Evolutionary conservation across 768 basidiomycete species (phyloP).

Genomic region (Strobilomyces echinocephalus): DNA sequence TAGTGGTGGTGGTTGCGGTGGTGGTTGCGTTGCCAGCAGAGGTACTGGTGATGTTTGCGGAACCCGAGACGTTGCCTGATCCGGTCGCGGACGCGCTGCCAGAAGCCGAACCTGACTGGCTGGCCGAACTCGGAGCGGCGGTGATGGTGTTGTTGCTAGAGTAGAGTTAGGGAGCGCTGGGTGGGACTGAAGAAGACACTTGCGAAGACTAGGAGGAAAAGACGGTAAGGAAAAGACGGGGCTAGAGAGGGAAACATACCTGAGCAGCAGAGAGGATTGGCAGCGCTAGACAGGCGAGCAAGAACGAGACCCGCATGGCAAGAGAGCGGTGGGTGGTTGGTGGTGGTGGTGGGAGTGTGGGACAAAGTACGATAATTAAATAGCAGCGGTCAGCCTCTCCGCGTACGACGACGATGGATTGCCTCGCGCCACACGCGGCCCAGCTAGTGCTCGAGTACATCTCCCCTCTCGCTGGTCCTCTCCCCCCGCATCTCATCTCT

Average conservation of each 20-base stretch:
- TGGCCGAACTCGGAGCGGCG: slow-evolving; percentile 39
- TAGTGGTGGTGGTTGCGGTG: slow-evolving; percentile 11
- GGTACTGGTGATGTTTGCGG: slow-evolving; percentile 14
- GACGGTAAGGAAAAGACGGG: not conserved
- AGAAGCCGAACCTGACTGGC: slow-evolving; percentile 18
- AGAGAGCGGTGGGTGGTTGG: not conserved
- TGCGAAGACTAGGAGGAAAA: slow-evolving; percentile 35
- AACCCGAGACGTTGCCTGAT: slow-evolving; percentile 21
- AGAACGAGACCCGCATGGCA: slow-evolving; percentile 28
- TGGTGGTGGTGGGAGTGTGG: slow-evolving; percentile 3
- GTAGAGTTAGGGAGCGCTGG: slow-evolving; percentile 38
- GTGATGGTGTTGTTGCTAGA: slow-evolving; percentile 42
- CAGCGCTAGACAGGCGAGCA: slow-evolving; percentile 30
- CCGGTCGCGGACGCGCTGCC: slow-evolving; percentile 17
- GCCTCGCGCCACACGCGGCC: slow-evolving; percentile 36
- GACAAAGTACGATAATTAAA: slow-evolving; percentile 9
- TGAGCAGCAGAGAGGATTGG: slow-evolving; percentile 29
- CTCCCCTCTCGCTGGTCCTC: slow-evolving; percentile 41
- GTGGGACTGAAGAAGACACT: slow-evolving; percentile 21
- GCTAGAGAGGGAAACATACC: slow-evolving; percentile 16
- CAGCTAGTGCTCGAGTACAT: slow-evolving; percentile 55
- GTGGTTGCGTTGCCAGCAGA: slow-evolving; percentile 31
- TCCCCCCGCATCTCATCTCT: slow-evolving; percentile 62
- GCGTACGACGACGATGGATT: slow-evolving; percentile 26
- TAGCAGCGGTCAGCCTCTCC: not conserved